These are phyloP conservation scores for Fagopyrum esculentum DNA, from an alignment of 148 eudicot species.

Conservation along the genomic window DNA sequence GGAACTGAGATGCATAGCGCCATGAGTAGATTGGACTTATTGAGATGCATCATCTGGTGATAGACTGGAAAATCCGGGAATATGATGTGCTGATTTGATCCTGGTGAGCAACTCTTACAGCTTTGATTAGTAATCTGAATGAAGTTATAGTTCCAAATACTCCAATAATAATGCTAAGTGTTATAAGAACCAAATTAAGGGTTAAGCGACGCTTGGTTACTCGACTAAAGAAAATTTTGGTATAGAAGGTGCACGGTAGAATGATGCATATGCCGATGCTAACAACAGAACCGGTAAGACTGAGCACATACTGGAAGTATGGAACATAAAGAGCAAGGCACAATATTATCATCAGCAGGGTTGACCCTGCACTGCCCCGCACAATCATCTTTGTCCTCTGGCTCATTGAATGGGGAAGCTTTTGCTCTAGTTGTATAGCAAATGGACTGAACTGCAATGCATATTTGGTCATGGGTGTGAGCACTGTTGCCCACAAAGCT, in stretches of 20 bases:
- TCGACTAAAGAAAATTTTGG: slow-evolving; percentile 39
- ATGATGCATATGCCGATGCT: slow-evolving; percentile 51
- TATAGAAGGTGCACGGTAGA: slow-evolving; percentile 56
- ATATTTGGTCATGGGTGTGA: slow-evolving; percentile 81
- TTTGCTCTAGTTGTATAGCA: slow-evolving; percentile 53
- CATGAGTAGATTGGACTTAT: neutral
- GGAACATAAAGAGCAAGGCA: slow-evolving; percentile 61
- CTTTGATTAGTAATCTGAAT: slow-evolving; percentile 27
- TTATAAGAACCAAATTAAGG: slow-evolving; percentile 31
- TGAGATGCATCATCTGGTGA: neutral
- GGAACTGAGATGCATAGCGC: neutral
- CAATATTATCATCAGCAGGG: slow-evolving; percentile 43
- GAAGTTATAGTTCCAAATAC: slow-evolving; percentile 51
- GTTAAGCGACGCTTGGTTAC: slow-evolving; percentile 29
- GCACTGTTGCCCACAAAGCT: slow-evolving; percentile 74
- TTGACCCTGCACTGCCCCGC: slow-evolving; percentile 49
- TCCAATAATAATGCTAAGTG: slow-evolving; percentile 34
- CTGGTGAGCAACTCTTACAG: slow-evolving; percentile 20
- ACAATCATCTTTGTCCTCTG: slow-evolving; percentile 38
- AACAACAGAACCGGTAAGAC: slow-evolving; percentile 70
- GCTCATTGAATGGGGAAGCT: slow-evolving; percentile 36
- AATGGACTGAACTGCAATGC: slow-evolving; percentile 67
- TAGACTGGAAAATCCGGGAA: too few species aligned
- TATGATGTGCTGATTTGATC: neutral
- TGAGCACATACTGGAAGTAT: slow-evolving; percentile 57